Percentiles rank a stretch among this genome's conserved stretches.
Evolutionary conservation across 257 asterid species (phyloP).

Genomic region (Haberlea rhodopensis): DNA sequence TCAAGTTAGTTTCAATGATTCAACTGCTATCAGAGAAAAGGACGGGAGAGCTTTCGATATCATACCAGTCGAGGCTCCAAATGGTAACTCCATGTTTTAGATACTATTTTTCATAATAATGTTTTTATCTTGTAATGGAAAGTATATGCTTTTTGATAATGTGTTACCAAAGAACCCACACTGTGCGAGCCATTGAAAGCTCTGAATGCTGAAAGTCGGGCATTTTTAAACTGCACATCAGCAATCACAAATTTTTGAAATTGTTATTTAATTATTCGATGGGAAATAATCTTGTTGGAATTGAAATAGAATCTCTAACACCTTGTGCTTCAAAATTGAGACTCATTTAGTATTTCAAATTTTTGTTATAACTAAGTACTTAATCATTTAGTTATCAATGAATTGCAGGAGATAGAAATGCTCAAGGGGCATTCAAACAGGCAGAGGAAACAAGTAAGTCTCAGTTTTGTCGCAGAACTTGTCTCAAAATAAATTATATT

Average conservation of each 20-base stretch:
- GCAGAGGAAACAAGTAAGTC: neutral
- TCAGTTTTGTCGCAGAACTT: neutral
- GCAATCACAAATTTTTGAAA: neutral
- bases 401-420: neutral
- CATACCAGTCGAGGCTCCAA: constrained; percentile 26
- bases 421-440: neutral
- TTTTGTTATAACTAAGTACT: neutral
- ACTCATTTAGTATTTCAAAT: too few relatives aligned
- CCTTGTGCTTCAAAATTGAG: too few relatives aligned
- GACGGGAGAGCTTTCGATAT: constrained; percentile 25
- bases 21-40: constrained; percentile 24
- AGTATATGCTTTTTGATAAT: neutral
- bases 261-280: too few relatives aligned
- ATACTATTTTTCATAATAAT: neutral
- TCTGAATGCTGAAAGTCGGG: neutral
- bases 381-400: neutral
- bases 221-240: neutral
- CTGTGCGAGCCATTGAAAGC: too few relatives aligned
- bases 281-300: too few relatives aligned
- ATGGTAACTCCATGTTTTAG: constrained; percentile 37
- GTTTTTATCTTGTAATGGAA: neutral
- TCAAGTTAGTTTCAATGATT: constrained; percentile 28
- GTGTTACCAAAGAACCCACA: neutral
- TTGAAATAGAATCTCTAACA: neutral
- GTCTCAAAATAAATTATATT: neutral